phyloP scores from a whole-genome alignment of 2,329 filamentous ascomycete genomes.

The Phyllosticta citribraziliensis region DNA sequence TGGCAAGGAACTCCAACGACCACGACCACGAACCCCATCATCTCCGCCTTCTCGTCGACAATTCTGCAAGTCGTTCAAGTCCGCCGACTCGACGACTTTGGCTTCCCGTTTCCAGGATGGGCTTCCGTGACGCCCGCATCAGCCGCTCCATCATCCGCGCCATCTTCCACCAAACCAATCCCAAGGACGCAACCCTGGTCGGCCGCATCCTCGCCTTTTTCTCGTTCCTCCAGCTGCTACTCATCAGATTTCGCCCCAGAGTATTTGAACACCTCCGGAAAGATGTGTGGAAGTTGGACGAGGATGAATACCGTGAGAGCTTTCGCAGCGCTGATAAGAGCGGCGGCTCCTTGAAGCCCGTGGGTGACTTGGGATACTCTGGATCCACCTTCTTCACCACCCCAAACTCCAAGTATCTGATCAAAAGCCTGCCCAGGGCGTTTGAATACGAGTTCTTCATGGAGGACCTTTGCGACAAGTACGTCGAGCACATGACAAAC shows the following conservation, averaged over 20 bases:
- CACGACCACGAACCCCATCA: background rate
- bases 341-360: constrained; percentile 39
- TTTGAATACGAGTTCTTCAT: constrained; percentile 65
- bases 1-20: background rate
- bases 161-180: constrained; percentile 21
- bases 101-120: constrained; percentile 17
- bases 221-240: constrained; percentile 40
- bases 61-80: background rate
- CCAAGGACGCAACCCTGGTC: constrained; percentile 23
- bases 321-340: constrained; percentile 36
- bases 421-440: constrained; percentile 60
- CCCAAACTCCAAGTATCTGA: constrained; percentile 53
- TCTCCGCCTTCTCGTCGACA: background rate
- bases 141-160: constrained; percentile 28
- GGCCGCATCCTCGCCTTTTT: constrained; percentile 45
- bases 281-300: constrained; percentile 43
- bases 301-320: constrained; percentile 45
- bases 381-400: constrained; percentile 69
- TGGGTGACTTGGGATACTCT: constrained; percentile 63
- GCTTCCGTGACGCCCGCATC: constrained; percentile 25
- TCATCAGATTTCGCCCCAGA: constrained; percentile 37
- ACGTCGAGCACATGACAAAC: constrained; percentile 52
- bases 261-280: constrained; percentile 44
- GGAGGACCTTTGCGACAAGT: constrained; percentile 54
- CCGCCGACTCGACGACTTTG: background rate